phyloP scores from a whole-genome alignment of 202 grass and related monocot species.

The Alloteropsis angusta region DNA sequence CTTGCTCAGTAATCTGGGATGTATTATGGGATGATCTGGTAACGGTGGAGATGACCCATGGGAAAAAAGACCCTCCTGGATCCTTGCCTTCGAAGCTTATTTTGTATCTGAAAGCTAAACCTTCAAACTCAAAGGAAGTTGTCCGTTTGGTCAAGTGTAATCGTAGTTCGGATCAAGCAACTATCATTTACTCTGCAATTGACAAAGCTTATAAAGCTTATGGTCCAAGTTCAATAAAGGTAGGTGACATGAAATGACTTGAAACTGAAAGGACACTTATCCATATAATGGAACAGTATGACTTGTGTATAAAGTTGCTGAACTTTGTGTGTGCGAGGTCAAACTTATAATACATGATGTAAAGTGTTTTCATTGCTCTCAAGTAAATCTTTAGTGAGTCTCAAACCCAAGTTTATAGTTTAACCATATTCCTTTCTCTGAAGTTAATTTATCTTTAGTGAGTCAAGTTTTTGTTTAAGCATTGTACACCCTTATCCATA shows the following conservation, averaged over 20 bases:
- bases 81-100: conserved; percentile 73
- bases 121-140: conserved; percentile 58
- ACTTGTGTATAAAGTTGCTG: neutral
- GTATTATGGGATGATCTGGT: conserved; percentile 85
- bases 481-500: too few species aligned
- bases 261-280: neutral
- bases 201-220: conserved; percentile 64
- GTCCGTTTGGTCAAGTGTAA: conserved; percentile 69
- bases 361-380: neutral
- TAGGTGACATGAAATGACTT: conserved; percentile 24
- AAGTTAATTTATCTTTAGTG: too few species aligned
- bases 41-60: conserved; percentile 71
- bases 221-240: conserved; percentile 66
- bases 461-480: too few species aligned
- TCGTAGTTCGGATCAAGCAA: conserved; percentile 62
- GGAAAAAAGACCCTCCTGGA: conserved; percentile 77
- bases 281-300: conserved; percentile 1
- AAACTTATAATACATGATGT: conserved; percentile 2
- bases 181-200: conserved; percentile 63
- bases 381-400: neutral
- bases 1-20: conserved; percentile 87
- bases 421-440: neutral
- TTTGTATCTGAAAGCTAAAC: conserved; percentile 79
- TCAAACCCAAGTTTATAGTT: neutral
- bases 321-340: neutral